Evolutionary conservation across 2,329 filamentous ascomycete genomes (phyloP), one percentile per base, ranked within the genome.

Genomic region (Exophiala lecanii-corni): DNA sequence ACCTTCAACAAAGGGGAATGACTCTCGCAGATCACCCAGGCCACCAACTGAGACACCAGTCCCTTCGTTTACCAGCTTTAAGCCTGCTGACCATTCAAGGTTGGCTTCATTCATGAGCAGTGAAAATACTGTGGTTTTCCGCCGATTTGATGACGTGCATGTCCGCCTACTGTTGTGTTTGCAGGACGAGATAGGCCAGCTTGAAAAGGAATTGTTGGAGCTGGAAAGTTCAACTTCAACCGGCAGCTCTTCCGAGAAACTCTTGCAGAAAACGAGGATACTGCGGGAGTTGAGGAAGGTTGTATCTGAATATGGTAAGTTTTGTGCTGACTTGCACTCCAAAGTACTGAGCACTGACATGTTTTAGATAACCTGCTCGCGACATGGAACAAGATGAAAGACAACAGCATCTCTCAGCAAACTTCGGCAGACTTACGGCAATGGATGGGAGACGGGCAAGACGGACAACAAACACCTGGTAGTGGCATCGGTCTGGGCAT

Each of bases 141-240:
- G 63, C 4, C 56, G 62, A 9, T 67, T 68, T 36, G 52, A 53
- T 5, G 40, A 51, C 1, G 48, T 65, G 0, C 64, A 63, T 31
- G 45, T 49, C 5, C 48, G 62, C 21, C 44, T 63, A 9, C 46
- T 58, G 1, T 50, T 67, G 4, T 50, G 51, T 1, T 51, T 66
- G 2, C 64, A 68, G 45, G 62, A 67, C 23, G 50, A 62, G 32
- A 48, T 67, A 1, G 53, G 52, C 1, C 48, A 39, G 0, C 36
- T 66, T 0, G 64, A 67, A 44, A 41, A 60, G 5, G 36, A 59
- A 9, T 51, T 67, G 0, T n/a, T 44, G 0, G 36, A 50, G 5
- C 16, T 65, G 2, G 63, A 67, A 36, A 47, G 20, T 21, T 26
- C 43, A 2, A 42, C 33, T 9, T 37, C 43, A 5, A 15, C 21